Evolutionary conservation across 768 basidiomycete genomes (phyloP).

Genomic region (Hysterangium stoloniferum): DNA sequence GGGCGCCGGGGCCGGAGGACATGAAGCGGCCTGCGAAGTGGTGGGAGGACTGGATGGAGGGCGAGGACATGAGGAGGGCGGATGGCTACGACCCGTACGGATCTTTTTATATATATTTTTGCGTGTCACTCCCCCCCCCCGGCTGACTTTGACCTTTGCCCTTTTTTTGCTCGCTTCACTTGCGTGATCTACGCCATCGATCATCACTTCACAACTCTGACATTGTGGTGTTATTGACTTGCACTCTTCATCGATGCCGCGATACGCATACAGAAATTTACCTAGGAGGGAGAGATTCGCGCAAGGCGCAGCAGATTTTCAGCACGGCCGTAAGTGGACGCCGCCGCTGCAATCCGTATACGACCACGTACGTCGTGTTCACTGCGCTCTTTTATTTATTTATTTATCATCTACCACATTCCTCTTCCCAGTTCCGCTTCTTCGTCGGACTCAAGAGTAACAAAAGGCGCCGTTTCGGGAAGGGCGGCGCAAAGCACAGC

Average conservation of each 20-base stretch:
- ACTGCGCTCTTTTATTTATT: background rate
- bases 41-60: constrained; percentile 69
- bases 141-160: constrained; percentile 1
- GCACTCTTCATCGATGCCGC: too few relatives aligned
- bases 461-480: background rate
- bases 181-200: too few relatives aligned
- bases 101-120: constrained; percentile 9
- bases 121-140: too few relatives aligned
- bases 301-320: constrained; percentile 53
- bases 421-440: constrained; percentile 43
- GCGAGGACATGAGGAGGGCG: constrained; percentile 40
- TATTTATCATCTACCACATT: background rate
- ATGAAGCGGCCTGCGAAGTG: constrained; percentile 33
- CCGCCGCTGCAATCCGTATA: constrained; percentile 38
- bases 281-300: constrained; percentile 47
- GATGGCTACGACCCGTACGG: constrained; percentile 47
- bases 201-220: too few relatives aligned
- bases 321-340: constrained; percentile 33
- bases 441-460: constrained; percentile 51
- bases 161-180: constrained; percentile 5
- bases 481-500: background rate
- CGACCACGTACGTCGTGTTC: constrained; percentile 46
- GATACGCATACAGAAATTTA: constrained; percentile 35
- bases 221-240: too few relatives aligned
- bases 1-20: constrained; percentile 11